A percentile compares a stretch with the other conserved stretches of the same genome.
phyloP scores from a whole-genome alignment of 345 rosid genomes.

The Noccaea caerulescens region DNA sequence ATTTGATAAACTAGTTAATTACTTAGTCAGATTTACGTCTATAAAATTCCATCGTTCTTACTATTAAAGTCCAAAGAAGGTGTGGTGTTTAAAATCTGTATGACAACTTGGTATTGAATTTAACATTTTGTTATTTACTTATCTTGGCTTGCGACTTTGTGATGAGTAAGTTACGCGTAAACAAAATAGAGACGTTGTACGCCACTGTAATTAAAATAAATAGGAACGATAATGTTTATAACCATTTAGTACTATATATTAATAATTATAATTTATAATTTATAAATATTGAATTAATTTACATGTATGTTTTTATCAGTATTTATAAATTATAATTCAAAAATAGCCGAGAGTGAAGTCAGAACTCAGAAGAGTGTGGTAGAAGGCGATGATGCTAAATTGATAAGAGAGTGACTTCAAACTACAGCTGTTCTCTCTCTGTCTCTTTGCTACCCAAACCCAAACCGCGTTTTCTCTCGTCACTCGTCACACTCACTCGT shows the following conservation, averaged over 20 bases:
- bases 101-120: conserved; percentile 12
- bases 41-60: not conserved
- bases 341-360: conserved; percentile 35
- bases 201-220: conserved; percentile 6
- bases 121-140: not conserved
- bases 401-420: conserved; percentile 40
- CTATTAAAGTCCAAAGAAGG: not conserved
- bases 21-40: not conserved
- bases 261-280: too few species aligned
- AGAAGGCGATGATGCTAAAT: conserved; percentile 30
- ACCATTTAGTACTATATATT: not conserved
- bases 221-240: conserved; percentile 12
- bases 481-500: conserved; percentile 14
- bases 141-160: conserved; percentile 13
- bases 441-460: conserved; percentile 37
- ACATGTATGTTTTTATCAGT: too few species aligned
- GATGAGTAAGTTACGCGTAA: conserved; percentile 35
- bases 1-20: not conserved
- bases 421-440: conserved; percentile 43
- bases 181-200: conserved; percentile 23
- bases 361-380: conserved; percentile 41
- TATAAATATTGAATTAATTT: too few species aligned
- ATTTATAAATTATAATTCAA: not conserved
- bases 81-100: not conserved
- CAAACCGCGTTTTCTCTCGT: conserved; percentile 46